phyloP scores from a whole-genome alignment of 768 basidiomycete species.

The Mycena vulgaris region DNA sequence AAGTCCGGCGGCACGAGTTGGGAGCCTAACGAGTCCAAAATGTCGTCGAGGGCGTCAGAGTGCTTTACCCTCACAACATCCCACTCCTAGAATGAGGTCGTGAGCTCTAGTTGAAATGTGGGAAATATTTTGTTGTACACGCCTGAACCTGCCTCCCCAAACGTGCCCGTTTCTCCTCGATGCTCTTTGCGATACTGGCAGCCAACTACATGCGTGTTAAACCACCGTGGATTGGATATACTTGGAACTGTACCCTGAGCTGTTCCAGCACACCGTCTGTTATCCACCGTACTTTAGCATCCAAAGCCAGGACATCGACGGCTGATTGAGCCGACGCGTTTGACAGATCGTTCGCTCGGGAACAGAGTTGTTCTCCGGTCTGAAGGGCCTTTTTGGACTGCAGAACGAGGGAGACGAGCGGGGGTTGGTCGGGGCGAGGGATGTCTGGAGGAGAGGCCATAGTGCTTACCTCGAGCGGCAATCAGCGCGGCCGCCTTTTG shows the following conservation, averaged over 20 bases:
- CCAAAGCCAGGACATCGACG: slow-evolving; percentile 81
- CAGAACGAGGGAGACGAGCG: slow-evolving; percentile 82
- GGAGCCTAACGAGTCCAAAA: slow-evolving; percentile 80
- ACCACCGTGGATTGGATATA: neutral
- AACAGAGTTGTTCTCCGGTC: slow-evolving; percentile 83
- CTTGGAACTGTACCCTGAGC: slow-evolving; percentile 66
- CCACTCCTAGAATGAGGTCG: slow-evolving; percentile 72
- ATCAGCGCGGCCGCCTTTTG: neutral
- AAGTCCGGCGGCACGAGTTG: slow-evolving; percentile 87
- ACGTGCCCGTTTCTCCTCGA: slow-evolving; percentile 78
- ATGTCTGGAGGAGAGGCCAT: slow-evolving; percentile 39
- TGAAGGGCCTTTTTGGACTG: slow-evolving; percentile 89
- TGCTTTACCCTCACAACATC: slow-evolving; percentile 74
- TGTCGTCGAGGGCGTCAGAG: slow-evolving; percentile 72
- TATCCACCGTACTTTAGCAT: slow-evolving; percentile 87
- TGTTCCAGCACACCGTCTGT: slow-evolving; percentile 83
- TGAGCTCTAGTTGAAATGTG: slow-evolving; percentile 11
- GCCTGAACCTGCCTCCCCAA: slow-evolving; percentile 77
- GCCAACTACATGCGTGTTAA: slow-evolving; percentile 68
- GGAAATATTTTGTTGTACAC: slow-evolving; percentile 37
- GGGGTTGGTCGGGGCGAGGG: slow-evolving; percentile 62
- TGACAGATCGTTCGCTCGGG: slow-evolving; percentile 74
- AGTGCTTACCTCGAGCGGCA: neutral
- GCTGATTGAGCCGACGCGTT: slow-evolving; percentile 76
- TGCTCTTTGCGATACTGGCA: slow-evolving; percentile 78